Evolutionary conservation across 2,329 filamentous ascomycete genomes (phyloP), one percentile per base, ranked within the genome.

Genomic region (Blumeriella jaapii): DNA sequence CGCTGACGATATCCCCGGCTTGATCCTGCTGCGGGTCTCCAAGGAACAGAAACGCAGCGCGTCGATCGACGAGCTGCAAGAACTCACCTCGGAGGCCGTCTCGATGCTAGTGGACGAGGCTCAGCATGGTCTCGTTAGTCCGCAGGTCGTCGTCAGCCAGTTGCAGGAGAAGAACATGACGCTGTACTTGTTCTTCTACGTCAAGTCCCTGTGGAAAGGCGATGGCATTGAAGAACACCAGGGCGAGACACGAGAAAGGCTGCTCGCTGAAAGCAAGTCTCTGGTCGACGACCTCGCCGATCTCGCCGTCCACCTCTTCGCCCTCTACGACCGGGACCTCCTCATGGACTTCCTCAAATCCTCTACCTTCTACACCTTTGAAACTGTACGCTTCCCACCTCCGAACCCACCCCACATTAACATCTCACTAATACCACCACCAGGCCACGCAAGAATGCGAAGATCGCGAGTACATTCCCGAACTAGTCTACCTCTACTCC

Each of bases 401-500:
- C n/a, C 13, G n/a, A n/a, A n/a, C n/a, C n/a, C n/a, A n/a, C n/a
- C n/a, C n/a, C n/a, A n/a, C n/a, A n/a, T n/a, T n/a, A n/a, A n/a
- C n/a, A n/a, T n/a, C n/a, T n/a, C n/a, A n/a, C n/a, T n/a, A n/a
- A n/a, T n/a, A n/a, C n/a, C n/a, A n/a, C n/a, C n/a, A n/a, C n/a
- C 57, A 69, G 74, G 84, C 61, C 57, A 82, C 61, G 44, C 71
- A 63, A 69, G 75, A 93, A 50, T 98, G 91, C 54, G 86, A 96
- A 58, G 63, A 68, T 10, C 71, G 74, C 46, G 76, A 80, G 47
- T 96, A 82, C 58, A 82, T 93, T 30, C 82, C 85, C 23, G 91
- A 98, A 56, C 71, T 96, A n/a, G 89, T 98, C 10, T 91, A 91
- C 53, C 72, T 98, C 1, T 81, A 96, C 51, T 93, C 86, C 41